A percentile compares a stretch with the other conserved stretches of the same genome.
Evolutionary conservation across 306 rosid species (phyloP).

Genomic region (Macrotyloma uniflorum): DNA sequence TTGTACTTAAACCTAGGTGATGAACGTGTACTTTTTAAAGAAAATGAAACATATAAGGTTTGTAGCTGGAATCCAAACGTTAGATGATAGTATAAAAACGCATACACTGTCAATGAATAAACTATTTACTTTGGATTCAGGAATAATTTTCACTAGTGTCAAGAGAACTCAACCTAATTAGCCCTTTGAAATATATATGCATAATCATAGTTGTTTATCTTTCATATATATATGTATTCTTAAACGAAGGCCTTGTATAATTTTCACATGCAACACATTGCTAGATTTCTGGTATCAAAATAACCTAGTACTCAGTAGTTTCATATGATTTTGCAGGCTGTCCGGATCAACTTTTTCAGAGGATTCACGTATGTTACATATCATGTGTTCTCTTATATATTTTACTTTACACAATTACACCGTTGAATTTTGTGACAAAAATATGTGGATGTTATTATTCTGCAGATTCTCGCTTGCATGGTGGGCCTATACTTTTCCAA

Average conservation of each 20-base stretch:
- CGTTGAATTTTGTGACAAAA: slow-evolving; percentile 21
- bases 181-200: not conserved
- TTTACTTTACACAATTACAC: not conserved
- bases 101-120: too few species aligned
- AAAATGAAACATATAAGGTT: too few species aligned
- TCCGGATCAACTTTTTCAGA: slow-evolving; percentile 74
- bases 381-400: not conserved
- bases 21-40: too few species aligned
- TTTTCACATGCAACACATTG: not conserved
- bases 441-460: slow-evolving; percentile 28
- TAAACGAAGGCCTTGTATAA: not conserved
- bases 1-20: too few species aligned
- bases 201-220: slow-evolving; percentile 2
- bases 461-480: slow-evolving; percentile 84
- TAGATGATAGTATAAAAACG: too few species aligned
- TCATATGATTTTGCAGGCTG: slow-evolving; percentile 59
- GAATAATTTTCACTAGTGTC: not conserved
- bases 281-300: not conserved
- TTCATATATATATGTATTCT: not conserved
- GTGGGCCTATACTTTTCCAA: slow-evolving; percentile 99
- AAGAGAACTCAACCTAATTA: not conserved
- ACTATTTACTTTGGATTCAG: not conserved
- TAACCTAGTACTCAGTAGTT: slow-evolving; percentile 30
- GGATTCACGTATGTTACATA: slow-evolving; percentile 69
- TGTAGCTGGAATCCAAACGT: too few species aligned